Base-by-base conservation (phyloP, 371 early-diverging fungal species). In the Mortierella polycephala region DNA sequence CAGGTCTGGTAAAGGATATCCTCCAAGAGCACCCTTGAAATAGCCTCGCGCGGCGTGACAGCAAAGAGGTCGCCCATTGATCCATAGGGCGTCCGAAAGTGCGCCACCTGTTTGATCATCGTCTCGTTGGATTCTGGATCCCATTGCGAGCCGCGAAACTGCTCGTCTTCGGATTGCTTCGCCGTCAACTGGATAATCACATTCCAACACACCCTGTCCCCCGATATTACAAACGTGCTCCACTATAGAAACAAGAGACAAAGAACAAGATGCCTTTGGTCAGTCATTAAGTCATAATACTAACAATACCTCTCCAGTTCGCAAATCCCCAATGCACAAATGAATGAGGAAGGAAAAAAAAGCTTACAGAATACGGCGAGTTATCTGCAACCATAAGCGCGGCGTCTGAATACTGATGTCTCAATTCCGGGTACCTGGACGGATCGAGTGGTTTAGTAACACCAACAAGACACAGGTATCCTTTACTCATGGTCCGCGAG, bases 1-100 rank as follows among this genome's bases (percentile, higher is more conserved):
- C 69, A 69, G 0, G 69, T 69, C 16, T 69, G 52, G 40, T 57
- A 62, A 14, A 69, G n/a, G 13, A 56, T 56, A 30, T 69, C 69
- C 54, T 69, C 69, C 44, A 69, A 20, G 14, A 62, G 62, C 8
- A 69, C 63, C 0, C 51, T 20, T 11, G 63, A 62, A 7, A 69
- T 45, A 12, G 12, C n/a, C 0, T 60, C 60, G 10, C 40, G 52
- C 13, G 68, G 68, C 12, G 68, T 67, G 21, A 37, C 52, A 7
- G 53, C 60, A 30, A 67, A 54, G 50, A 67, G 37, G 7, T 61
- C 51, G 7, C 68, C 68, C 18, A 67, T 21, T 9, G 54, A 60
- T 3, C 68, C 68, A 13, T 39, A 61, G 46, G 68, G 68, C n/a
- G 68, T 67, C 49, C 54, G 53, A 42, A 53, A 67, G 21, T 60